Conservation (phyloP, 768 basidiomycete genomes). For the Cubamyces lactineus region DNA sequence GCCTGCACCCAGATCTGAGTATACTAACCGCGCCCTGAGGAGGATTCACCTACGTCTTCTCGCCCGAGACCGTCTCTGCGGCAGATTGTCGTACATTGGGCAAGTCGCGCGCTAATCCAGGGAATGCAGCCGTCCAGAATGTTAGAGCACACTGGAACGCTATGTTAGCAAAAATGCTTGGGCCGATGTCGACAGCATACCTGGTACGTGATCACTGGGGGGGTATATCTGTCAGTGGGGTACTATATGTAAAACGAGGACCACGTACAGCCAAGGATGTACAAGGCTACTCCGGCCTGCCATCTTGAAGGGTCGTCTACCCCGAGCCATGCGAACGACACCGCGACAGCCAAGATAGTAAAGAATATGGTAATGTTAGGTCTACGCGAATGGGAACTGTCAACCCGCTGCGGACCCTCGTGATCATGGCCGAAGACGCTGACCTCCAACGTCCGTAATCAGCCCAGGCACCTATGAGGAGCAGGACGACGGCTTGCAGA, state of each 20-base stretch:
- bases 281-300: slow-evolving; percentile 62
- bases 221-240: slow-evolving; percentile 17
- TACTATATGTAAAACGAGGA: neutral
- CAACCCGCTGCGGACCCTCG: neutral
- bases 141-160: slow-evolving; percentile 61
- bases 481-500: slow-evolving; percentile 67
- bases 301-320: slow-evolving; percentile 68
- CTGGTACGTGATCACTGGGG: slow-evolving; percentile 72
- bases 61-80: slow-evolving; percentile 41
- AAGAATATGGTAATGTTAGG: slow-evolving; percentile 81
- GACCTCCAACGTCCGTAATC: slow-evolving; percentile 84
- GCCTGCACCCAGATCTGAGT: slow-evolving; percentile 44
- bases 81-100: slow-evolving; percentile 66
- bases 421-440: neutral
- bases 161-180: neutral
- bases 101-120: slow-evolving; percentile 70
- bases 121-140: slow-evolving; percentile 86
- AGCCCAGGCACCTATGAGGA: slow-evolving; percentile 76
- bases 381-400: slow-evolving; percentile 35
- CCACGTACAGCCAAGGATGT: slow-evolving; percentile 63
- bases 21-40: neutral
- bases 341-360: slow-evolving; percentile 63
- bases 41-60: slow-evolving; percentile 47
- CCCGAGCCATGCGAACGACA: slow-evolving; percentile 80
- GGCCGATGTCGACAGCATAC: slow-evolving; percentile 33